phyloP scores from a whole-genome alignment of 176 grass and related monocot genomes.

The Triticum urartu region DNA sequence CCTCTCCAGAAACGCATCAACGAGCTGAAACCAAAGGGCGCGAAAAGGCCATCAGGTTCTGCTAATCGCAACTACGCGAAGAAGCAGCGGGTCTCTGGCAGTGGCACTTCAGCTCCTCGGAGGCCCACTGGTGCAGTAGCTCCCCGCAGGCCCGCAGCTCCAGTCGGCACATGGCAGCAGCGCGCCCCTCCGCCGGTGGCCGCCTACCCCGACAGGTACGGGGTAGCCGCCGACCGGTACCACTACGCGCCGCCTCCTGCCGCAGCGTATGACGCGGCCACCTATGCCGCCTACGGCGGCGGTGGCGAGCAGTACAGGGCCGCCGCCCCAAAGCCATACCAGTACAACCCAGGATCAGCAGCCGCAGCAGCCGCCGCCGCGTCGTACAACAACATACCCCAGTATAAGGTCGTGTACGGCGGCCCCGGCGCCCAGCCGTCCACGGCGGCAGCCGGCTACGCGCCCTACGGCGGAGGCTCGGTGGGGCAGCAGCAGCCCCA shows the following conservation, averaged over 20 bases:
- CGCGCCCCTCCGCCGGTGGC: constrained; percentile 33
- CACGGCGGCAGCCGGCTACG: constrained; percentile 3
- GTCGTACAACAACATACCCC: constrained; percentile 5
- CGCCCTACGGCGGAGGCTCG: neutral
- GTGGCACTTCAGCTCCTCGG: constrained; percentile 23
- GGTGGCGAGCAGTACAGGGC: constrained; percentile 9
- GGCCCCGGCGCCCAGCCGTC: constrained; percentile 17
- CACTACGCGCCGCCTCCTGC: constrained; percentile 25
- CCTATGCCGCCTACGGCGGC: constrained; percentile 29
- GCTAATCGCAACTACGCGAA: constrained; percentile 33
- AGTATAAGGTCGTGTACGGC: constrained; percentile 31
- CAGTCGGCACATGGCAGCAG: constrained; percentile 40
- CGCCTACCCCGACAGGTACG: constrained; percentile 42
- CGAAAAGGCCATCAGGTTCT: constrained; percentile 50
- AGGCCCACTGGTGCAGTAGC: constrained; percentile 16
- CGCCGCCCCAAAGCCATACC: constrained; percentile 20
- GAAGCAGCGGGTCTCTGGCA: constrained; percentile 37
- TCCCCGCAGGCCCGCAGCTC: constrained; percentile 43
- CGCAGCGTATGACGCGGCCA: constrained; percentile 25
- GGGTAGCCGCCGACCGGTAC: constrained; percentile 4
- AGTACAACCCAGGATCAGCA: neutral
- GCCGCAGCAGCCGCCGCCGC: neutral
- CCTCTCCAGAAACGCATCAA: constrained; percentile 68
- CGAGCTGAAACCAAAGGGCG: constrained; percentile 60
- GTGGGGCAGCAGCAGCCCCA: constrained; percentile 4